A percentile compares a stretch with the other conserved stretches of the same genome.
Evolutionary conservation across 257 asterid genomes (phyloP).

Genomic region (Plantago major): DNA sequence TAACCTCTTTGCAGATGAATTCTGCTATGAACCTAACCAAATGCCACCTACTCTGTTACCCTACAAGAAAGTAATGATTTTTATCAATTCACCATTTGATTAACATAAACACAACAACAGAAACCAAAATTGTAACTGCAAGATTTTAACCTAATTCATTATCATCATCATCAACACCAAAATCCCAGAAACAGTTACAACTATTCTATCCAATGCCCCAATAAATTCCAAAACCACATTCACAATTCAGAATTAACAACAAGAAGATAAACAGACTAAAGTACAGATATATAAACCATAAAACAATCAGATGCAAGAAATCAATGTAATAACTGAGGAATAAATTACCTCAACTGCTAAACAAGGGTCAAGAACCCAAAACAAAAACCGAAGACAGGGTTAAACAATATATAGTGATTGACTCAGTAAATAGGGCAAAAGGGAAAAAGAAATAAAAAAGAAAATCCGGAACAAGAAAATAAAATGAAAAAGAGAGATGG

Average conservation of each 20-base stretch:
- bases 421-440: slow-evolving; percentile 18
- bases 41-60: slow-evolving; percentile 18
- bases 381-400: slow-evolving; percentile 11
- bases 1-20: slow-evolving; percentile 10
- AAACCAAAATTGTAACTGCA: slow-evolving; percentile 16
- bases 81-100: not conserved
- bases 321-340: slow-evolving; percentile 10
- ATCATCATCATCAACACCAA: slow-evolving; percentile 10
- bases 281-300: slow-evolving; percentile 1
- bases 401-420: slow-evolving; percentile 15
- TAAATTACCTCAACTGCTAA: slow-evolving; percentile 21
- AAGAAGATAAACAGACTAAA: slow-evolving; percentile 8
- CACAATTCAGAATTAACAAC: not conserved
- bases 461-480: slow-evolving; percentile 12
- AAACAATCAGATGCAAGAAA: slow-evolving; percentile 16
- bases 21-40: slow-evolving; percentile 16
- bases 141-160: slow-evolving; percentile 19
- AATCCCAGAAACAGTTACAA: slow-evolving; percentile 11
- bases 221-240: slow-evolving; percentile 5
- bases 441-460: slow-evolving; percentile 1
- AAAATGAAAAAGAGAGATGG: slow-evolving; percentile 13
- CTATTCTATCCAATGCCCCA: slow-evolving; percentile 11
- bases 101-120: slow-evolving; percentile 1
- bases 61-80: slow-evolving; percentile 1
- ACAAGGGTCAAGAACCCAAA: slow-evolving; percentile 16